These are phyloP conservation scores for Calonectria hawksworthii DNA, from an alignment of 2,329 filamentous ascomycete species.

Conservation along the genomic window DNA sequence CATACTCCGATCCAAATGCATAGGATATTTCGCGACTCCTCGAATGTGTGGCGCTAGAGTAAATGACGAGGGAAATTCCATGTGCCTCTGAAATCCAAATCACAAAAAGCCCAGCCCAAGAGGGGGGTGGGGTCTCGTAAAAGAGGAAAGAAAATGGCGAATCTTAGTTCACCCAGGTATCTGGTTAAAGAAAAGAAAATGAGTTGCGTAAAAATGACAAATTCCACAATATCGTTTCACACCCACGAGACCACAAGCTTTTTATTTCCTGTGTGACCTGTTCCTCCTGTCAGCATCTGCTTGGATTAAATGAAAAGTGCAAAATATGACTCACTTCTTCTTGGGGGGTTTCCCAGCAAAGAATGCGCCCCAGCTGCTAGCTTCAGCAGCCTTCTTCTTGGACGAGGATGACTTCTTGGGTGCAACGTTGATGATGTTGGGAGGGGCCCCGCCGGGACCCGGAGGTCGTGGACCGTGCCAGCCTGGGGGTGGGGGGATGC, in stretches of 20 bases:
- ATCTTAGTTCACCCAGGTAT: slow-evolving; percentile 42
- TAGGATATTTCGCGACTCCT: slow-evolving; percentile 44
- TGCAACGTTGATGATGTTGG: slow-evolving; percentile 42
- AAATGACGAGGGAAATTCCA: slow-evolving; percentile 29
- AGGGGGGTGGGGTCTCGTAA: slow-evolving; percentile 31
- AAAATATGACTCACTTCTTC: slow-evolving; percentile 47
- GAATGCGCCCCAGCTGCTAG: slow-evolving; percentile 41
- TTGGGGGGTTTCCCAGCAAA: slow-evolving; percentile 47
- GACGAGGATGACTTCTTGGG: slow-evolving; percentile 37
- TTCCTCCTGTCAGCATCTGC: slow-evolving; percentile 15
- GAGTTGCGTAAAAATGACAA: slow-evolving; percentile 30
- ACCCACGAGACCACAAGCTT: slow-evolving; percentile 9
- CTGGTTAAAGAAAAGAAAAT: slow-evolving; percentile 40
- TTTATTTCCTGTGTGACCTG: slow-evolving; percentile 43
- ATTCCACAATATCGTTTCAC: slow-evolving; percentile 40
- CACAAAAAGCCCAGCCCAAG: slow-evolving; percentile 33
- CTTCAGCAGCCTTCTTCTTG: slow-evolving; percentile 39
- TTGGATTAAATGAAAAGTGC: not conserved
- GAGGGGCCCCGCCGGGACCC: slow-evolving; percentile 13
- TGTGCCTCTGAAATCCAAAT: slow-evolving; percentile 25
- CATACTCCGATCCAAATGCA: slow-evolving; percentile 49
- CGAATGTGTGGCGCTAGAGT: slow-evolving; percentile 43
- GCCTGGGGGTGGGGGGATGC: slow-evolving; percentile 38
- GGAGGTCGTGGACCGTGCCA: slow-evolving; percentile 38
- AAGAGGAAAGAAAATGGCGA: slow-evolving; percentile 27